Evolutionary conservation across 1,284 basidiomycete genomes (phyloP), one percentile per base, ranked within the genome.

Genomic region (Trametes sp.): DNA sequence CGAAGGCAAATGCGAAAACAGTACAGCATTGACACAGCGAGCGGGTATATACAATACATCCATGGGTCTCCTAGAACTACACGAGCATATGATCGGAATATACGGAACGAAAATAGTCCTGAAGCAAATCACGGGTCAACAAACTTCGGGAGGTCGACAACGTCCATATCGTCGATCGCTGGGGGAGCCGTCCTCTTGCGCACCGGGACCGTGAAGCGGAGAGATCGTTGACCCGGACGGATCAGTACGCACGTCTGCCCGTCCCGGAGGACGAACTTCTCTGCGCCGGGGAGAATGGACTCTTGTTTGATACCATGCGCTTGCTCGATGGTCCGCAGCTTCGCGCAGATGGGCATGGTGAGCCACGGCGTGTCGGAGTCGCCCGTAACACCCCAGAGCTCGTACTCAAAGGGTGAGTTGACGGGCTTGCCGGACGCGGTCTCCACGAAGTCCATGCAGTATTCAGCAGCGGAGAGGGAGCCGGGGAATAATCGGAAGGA

Each of bases 381-480:
- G 6, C 6, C 6, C 26, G 48, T 48, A 8, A 44, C 42, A 8
- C 9, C 53, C 48, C 46, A 61, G 8, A 61, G 49, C 41, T 56
- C 59, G 59, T 51, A 61, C 10, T 51, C 48, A 35, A 61, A 61
- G 11, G 59, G 59, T 7, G 59, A 61, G 21, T 61, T 56, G 16
- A 61, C 41, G 31, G 59, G 54, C 24, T 56, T 42, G 21, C 59
- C 59, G 3, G 59, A 10, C 16, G 46, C 33, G 29, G 36, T 61
- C 35, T 61, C 59, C 21, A 56, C 46, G 31, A 56, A 61, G 31
- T 61, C 59, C 23, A 61, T n/a, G 31, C 59, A 61, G 38, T 55
- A 61, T 46, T 61, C 48, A 19, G 46, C 41, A 1, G 29, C 31
- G 14, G 46, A 23, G 38, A 56, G 10, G 4, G 59, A 41, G 9